These are phyloP conservation scores for Gonapodya sp. DNA, from an alignment of 192 early-diverging fungal genomes.

Conservation along the genomic window DNA sequence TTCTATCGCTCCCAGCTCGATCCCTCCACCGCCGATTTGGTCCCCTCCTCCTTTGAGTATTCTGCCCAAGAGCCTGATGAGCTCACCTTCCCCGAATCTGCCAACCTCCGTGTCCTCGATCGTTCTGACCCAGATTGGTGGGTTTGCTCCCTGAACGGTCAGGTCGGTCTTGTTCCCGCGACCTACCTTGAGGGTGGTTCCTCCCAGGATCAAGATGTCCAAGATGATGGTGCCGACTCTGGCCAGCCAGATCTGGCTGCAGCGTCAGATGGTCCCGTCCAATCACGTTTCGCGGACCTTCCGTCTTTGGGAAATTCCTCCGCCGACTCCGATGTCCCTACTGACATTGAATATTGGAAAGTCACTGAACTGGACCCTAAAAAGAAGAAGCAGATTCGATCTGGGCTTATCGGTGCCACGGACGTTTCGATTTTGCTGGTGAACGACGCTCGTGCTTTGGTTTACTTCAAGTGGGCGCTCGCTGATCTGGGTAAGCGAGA, in stretches of 20 bases:
- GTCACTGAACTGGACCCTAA: constrained; percentile 54
- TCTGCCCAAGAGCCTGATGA: constrained; percentile 37
- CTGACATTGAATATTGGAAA: constrained; percentile 37
- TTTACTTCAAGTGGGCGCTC: constrained; percentile 35
- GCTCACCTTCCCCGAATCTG: constrained; percentile 34
- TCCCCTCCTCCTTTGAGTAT: constrained; percentile 30
- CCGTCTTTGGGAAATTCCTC: constrained; percentile 6
- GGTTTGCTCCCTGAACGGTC: constrained; percentile 54
- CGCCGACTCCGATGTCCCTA: constrained; percentile 15
- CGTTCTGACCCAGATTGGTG: constrained; percentile 89
- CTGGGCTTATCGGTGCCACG: constrained; percentile 55
- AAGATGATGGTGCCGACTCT: not conserved
- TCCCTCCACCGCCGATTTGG: constrained; percentile 6
- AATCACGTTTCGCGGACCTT: not conserved
- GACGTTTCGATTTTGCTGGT: constrained; percentile 51
- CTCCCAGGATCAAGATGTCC: not conserved
- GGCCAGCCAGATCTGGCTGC: not conserved
- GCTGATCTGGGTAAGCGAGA: constrained; percentile 48
- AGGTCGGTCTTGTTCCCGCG: constrained; percentile 76
- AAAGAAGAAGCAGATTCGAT: constrained; percentile 64
- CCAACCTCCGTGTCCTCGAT: constrained; percentile 51
- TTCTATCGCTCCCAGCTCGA: not conserved
- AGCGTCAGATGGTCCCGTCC: not conserved
- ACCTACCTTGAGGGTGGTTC: constrained; percentile 60
- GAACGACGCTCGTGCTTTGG: constrained; percentile 39